A percentile compares a stretch with the other conserved stretches of the same genome.
phyloP scores from a whole-genome alignment of 2,329 filamentous ascomycete species.

The Penicillium freii region DNA sequence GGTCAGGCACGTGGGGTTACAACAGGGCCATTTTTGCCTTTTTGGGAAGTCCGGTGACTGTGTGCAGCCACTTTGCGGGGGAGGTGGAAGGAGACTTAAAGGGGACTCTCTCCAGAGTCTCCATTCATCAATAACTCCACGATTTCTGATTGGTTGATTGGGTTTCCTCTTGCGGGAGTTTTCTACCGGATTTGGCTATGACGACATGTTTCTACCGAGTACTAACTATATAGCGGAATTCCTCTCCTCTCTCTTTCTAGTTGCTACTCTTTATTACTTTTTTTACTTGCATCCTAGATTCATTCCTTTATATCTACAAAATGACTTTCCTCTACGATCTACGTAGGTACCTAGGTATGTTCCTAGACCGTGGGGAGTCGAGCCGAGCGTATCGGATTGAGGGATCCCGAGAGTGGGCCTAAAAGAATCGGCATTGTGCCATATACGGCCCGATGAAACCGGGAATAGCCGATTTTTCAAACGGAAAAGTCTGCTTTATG shows the following conservation, averaged over 20 bases:
- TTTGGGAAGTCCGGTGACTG: conserved; percentile 17
- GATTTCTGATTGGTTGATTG: neutral
- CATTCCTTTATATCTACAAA: neutral
- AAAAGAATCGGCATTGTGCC: neutral
- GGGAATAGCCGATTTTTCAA: neutral
- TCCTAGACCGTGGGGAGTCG: neutral
- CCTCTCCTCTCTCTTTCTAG: neutral
- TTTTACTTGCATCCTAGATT: too few species aligned
- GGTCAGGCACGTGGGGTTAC: conserved; percentile 5
- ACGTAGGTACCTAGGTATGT: neutral
- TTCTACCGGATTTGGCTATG: conserved; percentile 7
- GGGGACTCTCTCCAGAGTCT: neutral
- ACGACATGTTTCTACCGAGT: neutral
- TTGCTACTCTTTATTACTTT: neutral
- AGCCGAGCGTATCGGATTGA: neutral
- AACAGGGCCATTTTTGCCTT: conserved; percentile 1
- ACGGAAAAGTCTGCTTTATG: too few species aligned
- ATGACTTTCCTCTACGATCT: neutral
- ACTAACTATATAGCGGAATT: neutral
- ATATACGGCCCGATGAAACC: neutral
- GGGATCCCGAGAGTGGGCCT: neutral
- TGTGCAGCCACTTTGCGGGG: conserved; percentile 17
- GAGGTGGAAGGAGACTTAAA: neutral
- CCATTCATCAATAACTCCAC: neutral
- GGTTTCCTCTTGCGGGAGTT: neutral